Evolutionary conservation across 176 grass and related monocot genomes (phyloP), one percentile per base, ranked within the genome.

Genomic region (Oryza glaberrima): DNA sequence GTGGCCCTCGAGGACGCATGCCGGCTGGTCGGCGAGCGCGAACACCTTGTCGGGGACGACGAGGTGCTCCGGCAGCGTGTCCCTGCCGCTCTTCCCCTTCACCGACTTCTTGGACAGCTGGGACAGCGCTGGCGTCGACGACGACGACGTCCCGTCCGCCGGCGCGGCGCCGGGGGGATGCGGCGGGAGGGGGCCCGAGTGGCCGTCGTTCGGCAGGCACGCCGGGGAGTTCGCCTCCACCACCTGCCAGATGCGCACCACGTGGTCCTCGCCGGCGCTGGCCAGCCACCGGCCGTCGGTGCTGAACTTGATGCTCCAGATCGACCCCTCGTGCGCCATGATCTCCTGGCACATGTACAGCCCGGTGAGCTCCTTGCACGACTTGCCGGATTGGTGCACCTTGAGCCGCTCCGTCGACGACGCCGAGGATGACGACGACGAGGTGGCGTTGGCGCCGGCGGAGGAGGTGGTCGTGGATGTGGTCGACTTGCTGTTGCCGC

Each of bases 271-370:
- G 60, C 96, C 96, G 45, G 87, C 91, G 78, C 92, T 98, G 17
- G 96, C 96, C 72, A 98, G 84, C 61, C 81, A 89, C 52, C 76
- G 86, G 4, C 92, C 90, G 65, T 92, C 91, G 11, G 70, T n/a
- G 86, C 93, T 95, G 81, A 98, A 98, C 66, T 90, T 93, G 81
- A 98, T 92, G 80, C 87, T 88, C 96, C 96, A 98, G 45, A 98
- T 98, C 7, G 96, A 86, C 25, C 96, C 93, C 80, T 98, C 90
- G 71, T 98, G 96, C 36, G 93, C 96, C 15, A 56, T 83, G 72
- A 98, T 88, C 80, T 98, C 93, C 82, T 95, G 93, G 84, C 77
- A 90, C 91, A 95, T 98, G 87, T 95, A 92, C 19, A 98, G 83
- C 1, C 96, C 96, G 0, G 96, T 95, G 6, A 98, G 88, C 75